Percentiles rank a stretch among this genome's conserved stretches.
Conservation (phyloP, 352 stramenopile species). For the Globisporangium cederbergense region DNA sequence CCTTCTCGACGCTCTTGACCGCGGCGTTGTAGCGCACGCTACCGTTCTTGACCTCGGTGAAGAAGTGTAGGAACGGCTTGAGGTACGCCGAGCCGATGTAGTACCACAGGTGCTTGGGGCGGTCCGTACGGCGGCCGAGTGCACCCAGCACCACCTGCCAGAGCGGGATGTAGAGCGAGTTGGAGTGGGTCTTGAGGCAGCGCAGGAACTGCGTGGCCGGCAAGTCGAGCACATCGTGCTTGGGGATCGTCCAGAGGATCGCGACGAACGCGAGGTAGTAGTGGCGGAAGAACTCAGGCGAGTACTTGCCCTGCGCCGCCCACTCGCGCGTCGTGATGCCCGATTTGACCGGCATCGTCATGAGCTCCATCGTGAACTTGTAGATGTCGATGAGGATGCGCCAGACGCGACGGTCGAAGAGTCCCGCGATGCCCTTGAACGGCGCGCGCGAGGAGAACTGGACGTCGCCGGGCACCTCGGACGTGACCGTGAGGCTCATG, state of each 20-base stretch:
- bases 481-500: slow-evolving; percentile 86
- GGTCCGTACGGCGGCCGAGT: slow-evolving; percentile 67
- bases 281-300: slow-evolving; percentile 81
- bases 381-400: slow-evolving; percentile 86
- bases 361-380: slow-evolving; percentile 84
- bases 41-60: slow-evolving; percentile 77
- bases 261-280: slow-evolving; percentile 86
- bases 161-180: slow-evolving; percentile 84
- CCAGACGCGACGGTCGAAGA: slow-evolving; percentile 80
- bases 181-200: slow-evolving; percentile 84
- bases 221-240: slow-evolving; percentile 79
- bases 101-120: slow-evolving; percentile 82
- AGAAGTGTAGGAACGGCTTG: slow-evolving; percentile 83
- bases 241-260: slow-evolving; percentile 85
- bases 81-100: slow-evolving; percentile 85
- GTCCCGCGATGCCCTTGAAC: slow-evolving; percentile 59
- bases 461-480: slow-evolving; percentile 71
- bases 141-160: slow-evolving; percentile 82
- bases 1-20: slow-evolving; percentile 64
- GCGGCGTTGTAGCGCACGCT: slow-evolving; percentile 73
- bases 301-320: slow-evolving; percentile 67
- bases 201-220: slow-evolving; percentile 83
- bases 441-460: slow-evolving; percentile 84
- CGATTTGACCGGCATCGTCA: slow-evolving; percentile 79
- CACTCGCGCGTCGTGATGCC: slow-evolving; percentile 76